phyloP scores from a whole-genome alignment of 2,329 filamentous ascomycete species.

The Arthrocladium fulminans region DNA sequence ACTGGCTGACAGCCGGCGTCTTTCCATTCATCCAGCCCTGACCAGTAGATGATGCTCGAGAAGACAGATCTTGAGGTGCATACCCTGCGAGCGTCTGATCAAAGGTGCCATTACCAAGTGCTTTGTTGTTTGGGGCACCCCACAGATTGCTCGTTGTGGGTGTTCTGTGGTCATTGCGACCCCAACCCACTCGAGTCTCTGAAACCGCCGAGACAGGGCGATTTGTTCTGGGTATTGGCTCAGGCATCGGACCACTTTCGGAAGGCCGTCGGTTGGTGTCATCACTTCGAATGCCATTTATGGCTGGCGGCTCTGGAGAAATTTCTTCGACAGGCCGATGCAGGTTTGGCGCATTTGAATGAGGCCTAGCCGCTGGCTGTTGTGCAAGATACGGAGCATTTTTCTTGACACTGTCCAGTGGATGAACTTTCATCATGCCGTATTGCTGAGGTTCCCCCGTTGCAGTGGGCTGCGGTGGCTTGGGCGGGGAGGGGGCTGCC shows the following conservation, averaged over 20 bases:
- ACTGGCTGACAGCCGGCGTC: conserved; percentile 20
- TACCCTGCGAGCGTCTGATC: conserved; percentile 45
- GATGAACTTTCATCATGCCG: conserved; percentile 55
- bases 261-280: neutral
- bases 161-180: conserved; percentile 29
- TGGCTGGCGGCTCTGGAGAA: conserved; percentile 13
- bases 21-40: conserved; percentile 26
- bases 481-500: conserved; percentile 45
- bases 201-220: conserved; percentile 9
- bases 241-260: neutral
- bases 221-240: conserved; percentile 9
- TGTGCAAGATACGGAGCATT: conserved; percentile 26
- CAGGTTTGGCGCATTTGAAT: conserved; percentile 8
- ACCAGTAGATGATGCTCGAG: conserved; percentile 32
- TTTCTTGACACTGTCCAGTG: conserved; percentile 45
- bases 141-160: conserved; percentile 44
- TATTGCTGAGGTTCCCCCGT: conserved; percentile 51
- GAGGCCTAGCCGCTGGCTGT: conserved; percentile 29
- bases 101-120: conserved; percentile 57
- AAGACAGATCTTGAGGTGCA: conserved; percentile 37
- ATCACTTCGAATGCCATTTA: conserved; percentile 25
- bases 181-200: conserved; percentile 21
- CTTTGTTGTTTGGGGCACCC: conserved; percentile 49
- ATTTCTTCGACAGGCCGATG: conserved; percentile 6
- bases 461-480: conserved; percentile 49